Base-by-base conservation (phyloP, 345 rosid species). In the Brassica juncea region DNA sequence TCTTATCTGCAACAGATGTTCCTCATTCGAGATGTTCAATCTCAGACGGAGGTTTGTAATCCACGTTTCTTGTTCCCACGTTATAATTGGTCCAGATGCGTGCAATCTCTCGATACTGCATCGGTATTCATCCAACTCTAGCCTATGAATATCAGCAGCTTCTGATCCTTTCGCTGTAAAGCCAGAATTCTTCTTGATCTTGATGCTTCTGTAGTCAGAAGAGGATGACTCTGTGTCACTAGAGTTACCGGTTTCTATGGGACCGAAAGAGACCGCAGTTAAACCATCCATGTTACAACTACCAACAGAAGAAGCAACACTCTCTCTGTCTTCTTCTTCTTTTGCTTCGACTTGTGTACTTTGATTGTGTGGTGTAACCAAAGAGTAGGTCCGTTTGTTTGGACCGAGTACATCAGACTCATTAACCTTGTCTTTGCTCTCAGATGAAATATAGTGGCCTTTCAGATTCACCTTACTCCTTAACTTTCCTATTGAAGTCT, bases 1-100 rank as follows among this genome's bases (percentile, higher is more conserved):
- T 85, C 86, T 87, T 77, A 89, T 84, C 88, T 88, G 90, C 88
- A 68, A 64, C 86, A 90, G 87, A 84, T 93, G 93, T 79, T 93
- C 98, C 77, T 93, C 94, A 30, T 91, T 91, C 15, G 97, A 84
- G 77, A 93, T 88, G 84, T 93, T 86, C 77, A 93, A 86, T 74
- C 80, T 87, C 70, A 81, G 84, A 15, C 97, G 93, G 61, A 93
- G 98, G 83, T 93, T 88, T 31, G 97, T 93, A 80, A 93, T 85
- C 84, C 92, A 81, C 10, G 84, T 76, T 84, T 93, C 94, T 84
- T 90, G 90, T 82, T 91, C 98, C 98, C 97, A 93, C 74, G 87
- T 89, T 74, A 93, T 68, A 61, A 77, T 42, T 1, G 94, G 90
- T 64, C 97, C 94, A 1, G 91, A 89, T 72, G 92, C 97, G 81